Percentiles rank a stretch among this genome's conserved stretches.
phyloP scores from a whole-genome alignment of 352 stramenopile species.

The Hyaloperonospora brassicae region DNA sequence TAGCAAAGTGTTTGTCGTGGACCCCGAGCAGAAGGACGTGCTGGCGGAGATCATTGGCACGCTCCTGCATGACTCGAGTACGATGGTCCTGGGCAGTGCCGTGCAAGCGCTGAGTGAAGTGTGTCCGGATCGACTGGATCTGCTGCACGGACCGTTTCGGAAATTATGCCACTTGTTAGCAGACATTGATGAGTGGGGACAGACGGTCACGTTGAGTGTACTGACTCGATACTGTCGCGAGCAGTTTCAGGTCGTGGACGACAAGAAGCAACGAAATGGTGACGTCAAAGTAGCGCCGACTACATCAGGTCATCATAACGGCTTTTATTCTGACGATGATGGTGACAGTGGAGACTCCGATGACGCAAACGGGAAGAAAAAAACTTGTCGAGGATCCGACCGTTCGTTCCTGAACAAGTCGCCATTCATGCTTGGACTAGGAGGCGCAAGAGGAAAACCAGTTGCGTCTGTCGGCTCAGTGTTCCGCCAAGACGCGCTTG shows the following conservation, averaged over 20 bases:
- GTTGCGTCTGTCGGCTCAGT: constrained; percentile 68
- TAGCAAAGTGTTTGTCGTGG: constrained; percentile 89
- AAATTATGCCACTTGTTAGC: constrained; percentile 97
- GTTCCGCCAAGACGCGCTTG: constrained; percentile 60
- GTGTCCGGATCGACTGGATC: constrained; percentile 90
- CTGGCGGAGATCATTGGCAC: constrained; percentile 91
- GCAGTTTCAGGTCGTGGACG: constrained; percentile 81
- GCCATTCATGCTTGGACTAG: constrained; percentile 38
- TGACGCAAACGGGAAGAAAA: no score
- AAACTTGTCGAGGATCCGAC: no score
- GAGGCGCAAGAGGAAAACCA: constrained; percentile 27
- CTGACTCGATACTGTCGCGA: constrained; percentile 93
- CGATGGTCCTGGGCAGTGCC: constrained; percentile 95
- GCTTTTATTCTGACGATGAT: constrained; percentile 97
- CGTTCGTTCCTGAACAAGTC: constrained; percentile 9
- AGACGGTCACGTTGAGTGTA: constrained; percentile 92
- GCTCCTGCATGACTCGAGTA: constrained; percentile 90
- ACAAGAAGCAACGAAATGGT: constrained; percentile 41
- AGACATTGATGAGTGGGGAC: constrained; percentile 98
- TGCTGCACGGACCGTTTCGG: constrained; percentile 92
- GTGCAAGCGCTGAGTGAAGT: constrained; percentile 94
- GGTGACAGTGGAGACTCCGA: constrained; percentile 66
- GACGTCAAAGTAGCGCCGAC: no score
- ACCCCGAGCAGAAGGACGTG: constrained; percentile 85
- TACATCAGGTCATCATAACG: constrained; percentile 41